A percentile compares a stretch with the other conserved stretches of the same genome.
Evolutionary conservation across 1,284 basidiomycete species (phyloP).

Genomic region (Ganoderma multipileum): DNA sequence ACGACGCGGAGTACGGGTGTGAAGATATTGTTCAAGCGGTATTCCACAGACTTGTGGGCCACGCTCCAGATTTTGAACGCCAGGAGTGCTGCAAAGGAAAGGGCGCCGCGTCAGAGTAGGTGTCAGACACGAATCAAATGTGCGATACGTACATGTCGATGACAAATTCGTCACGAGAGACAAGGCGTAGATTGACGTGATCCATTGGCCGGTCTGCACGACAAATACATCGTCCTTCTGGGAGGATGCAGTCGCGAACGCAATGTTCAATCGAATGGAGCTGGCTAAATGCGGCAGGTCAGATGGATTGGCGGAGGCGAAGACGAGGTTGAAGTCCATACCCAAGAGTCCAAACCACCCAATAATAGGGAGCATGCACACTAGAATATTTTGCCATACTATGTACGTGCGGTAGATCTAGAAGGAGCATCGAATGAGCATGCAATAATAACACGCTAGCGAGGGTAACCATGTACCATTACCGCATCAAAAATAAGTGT

Average conservation of each 20-base stretch:
- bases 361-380: slow-evolving; percentile 36
- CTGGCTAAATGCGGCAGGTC: slow-evolving; percentile 33
- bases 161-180: slow-evolving; percentile 42
- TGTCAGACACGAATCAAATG: background rate
- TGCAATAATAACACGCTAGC: slow-evolving; percentile 13
- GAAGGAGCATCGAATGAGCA: slow-evolving; percentile 13
- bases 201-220: slow-evolving; percentile 36
- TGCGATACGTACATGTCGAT: slow-evolving; percentile 36
- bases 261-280: slow-evolving; percentile 26
- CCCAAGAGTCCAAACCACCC: slow-evolving; percentile 29
- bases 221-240: slow-evolving; percentile 33
- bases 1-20: slow-evolving; percentile 40
- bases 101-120: background rate
- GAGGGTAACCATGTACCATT: background rate
- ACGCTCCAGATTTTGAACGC: slow-evolving; percentile 39
- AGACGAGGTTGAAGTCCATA: slow-evolving; percentile 9
- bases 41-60: slow-evolving; percentile 32
- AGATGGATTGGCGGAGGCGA: slow-evolving; percentile 37
- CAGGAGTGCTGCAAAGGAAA: slow-evolving; percentile 31
- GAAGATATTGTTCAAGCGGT: slow-evolving; percentile 28
- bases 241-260: slow-evolving; percentile 23
- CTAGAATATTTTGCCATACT: slow-evolving; percentile 36
- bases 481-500: slow-evolving; percentile 12
- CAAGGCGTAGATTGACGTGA: slow-evolving; percentile 39
- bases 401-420: slow-evolving; percentile 29